Evolutionary conservation across 2,329 filamentous ascomycete species (phyloP).

Genomic region (Ceratocystis huliohia): DNA sequence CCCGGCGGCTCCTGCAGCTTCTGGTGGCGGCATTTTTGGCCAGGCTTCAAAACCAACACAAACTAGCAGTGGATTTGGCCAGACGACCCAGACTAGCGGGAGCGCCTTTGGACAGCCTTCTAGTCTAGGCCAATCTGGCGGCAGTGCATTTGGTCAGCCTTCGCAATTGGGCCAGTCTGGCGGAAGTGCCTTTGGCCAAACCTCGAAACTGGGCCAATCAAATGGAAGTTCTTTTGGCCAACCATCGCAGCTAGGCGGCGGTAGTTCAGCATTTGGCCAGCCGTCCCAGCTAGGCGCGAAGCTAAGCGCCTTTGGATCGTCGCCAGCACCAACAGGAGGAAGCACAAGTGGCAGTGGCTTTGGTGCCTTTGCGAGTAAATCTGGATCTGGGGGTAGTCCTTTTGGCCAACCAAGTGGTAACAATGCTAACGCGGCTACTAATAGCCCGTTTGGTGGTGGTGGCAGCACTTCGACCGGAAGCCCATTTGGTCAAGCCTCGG

Average conservation of each 20-base stretch:
- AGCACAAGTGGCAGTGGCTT: slow-evolving; percentile 10
- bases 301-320: slow-evolving; percentile 22
- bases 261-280: slow-evolving; percentile 25
- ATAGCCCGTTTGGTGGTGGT: slow-evolving; percentile 7
- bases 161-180: slow-evolving; percentile 26
- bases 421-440: neutral
- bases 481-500: slow-evolving; percentile 23
- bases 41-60: slow-evolving; percentile 30
- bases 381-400: slow-evolving; percentile 10
- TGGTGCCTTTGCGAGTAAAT: slow-evolving; percentile 28
- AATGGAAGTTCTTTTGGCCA: slow-evolving; percentile 29
- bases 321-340: slow-evolving; percentile 14
- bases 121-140: slow-evolving; percentile 26
- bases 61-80: slow-evolving; percentile 30
- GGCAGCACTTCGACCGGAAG: slow-evolving; percentile 7
- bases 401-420: slow-evolving; percentile 13
- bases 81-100: slow-evolving; percentile 26
- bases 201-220: slow-evolving; percentile 25
- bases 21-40: slow-evolving; percentile 26
- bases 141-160: slow-evolving; percentile 27
- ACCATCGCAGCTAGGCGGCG: slow-evolving; percentile 27
- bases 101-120: slow-evolving; percentile 31
- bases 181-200: slow-evolving; percentile 29
- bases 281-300: slow-evolving; percentile 13
- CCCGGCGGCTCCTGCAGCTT: neutral